Evolutionary conservation across 768 basidiomycete species (phyloP).

Genomic region (Cyclocybe aegerita): DNA sequence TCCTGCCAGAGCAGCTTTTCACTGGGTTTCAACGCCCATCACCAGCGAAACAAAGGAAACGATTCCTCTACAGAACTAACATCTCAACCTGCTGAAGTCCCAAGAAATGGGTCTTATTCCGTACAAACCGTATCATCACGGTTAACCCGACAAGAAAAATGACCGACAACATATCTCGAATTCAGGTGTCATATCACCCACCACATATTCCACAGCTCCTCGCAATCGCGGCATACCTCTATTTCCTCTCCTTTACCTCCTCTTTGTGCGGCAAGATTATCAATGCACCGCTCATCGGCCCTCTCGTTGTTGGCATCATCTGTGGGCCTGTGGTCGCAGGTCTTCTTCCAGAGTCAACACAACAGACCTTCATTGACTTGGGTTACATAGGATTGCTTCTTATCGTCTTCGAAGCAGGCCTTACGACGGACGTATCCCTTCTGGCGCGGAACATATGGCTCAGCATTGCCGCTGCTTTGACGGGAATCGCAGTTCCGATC

Average conservation of each 20-base stretch:
- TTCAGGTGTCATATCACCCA: slow-evolving; percentile 23
- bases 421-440: slow-evolving; percentile 46
- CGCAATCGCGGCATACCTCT: slow-evolving; percentile 52
- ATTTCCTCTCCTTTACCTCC: slow-evolving; percentile 49
- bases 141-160: too few relatives aligned
- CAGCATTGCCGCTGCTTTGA: slow-evolving; percentile 47
- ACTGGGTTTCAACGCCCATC: too few relatives aligned
- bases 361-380: slow-evolving; percentile 43
- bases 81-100: too few relatives aligned
- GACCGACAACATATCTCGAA: too few relatives aligned
- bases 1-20: too few relatives aligned
- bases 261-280: slow-evolving; percentile 36
- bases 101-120: too few relatives aligned
- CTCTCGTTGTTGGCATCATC: slow-evolving; percentile 22
- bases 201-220: slow-evolving; percentile 39
- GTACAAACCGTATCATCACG: too few relatives aligned
- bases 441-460: slow-evolving; percentile 47
- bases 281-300: slow-evolving; percentile 29
- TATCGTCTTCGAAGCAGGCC: slow-evolving; percentile 59
- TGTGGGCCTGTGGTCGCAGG: slow-evolving; percentile 58
- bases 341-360: slow-evolving; percentile 37
- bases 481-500: slow-evolving; percentile 53
- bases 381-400: slow-evolving; percentile 47
- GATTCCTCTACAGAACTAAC: too few relatives aligned
- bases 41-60: too few relatives aligned